Evolutionary conservation across 148 eudicot genomes (phyloP), one percentile per base, ranked within the genome.

Genomic region (Fagopyrum esculentum): DNA sequence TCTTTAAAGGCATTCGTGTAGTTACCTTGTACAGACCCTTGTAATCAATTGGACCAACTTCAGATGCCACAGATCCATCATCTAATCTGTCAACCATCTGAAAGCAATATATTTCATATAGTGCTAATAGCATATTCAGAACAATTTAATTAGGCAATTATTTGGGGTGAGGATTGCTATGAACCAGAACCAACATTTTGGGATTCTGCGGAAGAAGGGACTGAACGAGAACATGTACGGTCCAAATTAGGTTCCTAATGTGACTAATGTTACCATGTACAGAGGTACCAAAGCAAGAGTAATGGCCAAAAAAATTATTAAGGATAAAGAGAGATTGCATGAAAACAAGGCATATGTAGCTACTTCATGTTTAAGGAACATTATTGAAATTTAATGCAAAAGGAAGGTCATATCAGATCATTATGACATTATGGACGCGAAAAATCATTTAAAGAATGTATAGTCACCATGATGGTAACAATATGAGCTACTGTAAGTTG

Each of bases 71-170:
- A 50, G 81, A 85, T 78, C 98, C 98, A 70, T 88, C 93, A 87
- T 94, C 97, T 86, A 94, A 84, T 85, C 91, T 87, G 78, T 90
- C 96, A 76, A 94, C 98, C 89, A 94, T 84, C 98, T 94, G 88
- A 73, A 77, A 78, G 68, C 45, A 74, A 78, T 78, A 57, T 0
- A 72, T 57, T 10, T 57, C 52, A 64, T 3, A 49, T 49, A 30
- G 35, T 4, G 45, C 6, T 61, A 30, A 63, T 30, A 63, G 11
- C 69, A 63, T 63, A 63, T 15, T 55, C 59, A 55, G 59, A 49
- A 63, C 6, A 57, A 57, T 1, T 35, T 35, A 16, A 4, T 4
- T 16, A 55, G 17, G 6, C 13, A 5, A 16, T 4, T n/a, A 55
- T 12, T 1, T 35, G 6, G 5, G 50, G 70, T 9, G 26, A 22